These are phyloP conservation scores for Solanum okadae DNA, from an alignment of 257 asterid species.

Conservation along the genomic window DNA sequence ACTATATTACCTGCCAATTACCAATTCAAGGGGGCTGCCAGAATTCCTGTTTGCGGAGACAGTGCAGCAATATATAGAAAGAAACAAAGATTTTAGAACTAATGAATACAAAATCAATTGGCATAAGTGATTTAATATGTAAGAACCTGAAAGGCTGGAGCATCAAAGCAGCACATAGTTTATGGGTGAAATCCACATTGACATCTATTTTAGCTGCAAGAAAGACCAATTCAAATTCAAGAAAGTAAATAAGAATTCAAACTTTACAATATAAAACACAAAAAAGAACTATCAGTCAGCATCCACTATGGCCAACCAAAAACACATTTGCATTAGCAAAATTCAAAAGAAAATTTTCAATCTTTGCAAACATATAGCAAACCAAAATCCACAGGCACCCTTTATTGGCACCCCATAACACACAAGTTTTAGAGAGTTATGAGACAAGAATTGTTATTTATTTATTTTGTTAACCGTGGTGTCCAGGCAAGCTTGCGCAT, in stretches of 20 bases:
- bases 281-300: slow-evolving; percentile 2
- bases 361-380: neutral
- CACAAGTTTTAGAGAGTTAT: neutral
- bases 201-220: slow-evolving; percentile 88
- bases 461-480: neutral
- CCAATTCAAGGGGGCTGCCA: slow-evolving; percentile 74
- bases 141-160: slow-evolving; percentile 71
- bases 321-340: neutral
- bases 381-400: neutral
- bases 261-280: neutral
- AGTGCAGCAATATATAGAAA: slow-evolving; percentile 3
- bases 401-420: neutral
- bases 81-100: neutral
- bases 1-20: slow-evolving; percentile 67
- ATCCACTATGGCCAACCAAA: neutral
- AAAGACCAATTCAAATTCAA: neutral
- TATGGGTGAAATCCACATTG: slow-evolving; percentile 96
- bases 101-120: neutral
- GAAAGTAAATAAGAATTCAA: neutral
- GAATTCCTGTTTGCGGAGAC: slow-evolving; percentile 47
- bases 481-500: neutral
- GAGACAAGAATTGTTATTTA: neutral
- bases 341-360: neutral
- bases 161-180: slow-evolving; percentile 81
- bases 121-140: neutral